Percentiles rank a stretch among this genome's conserved stretches.
Conservation (phyloP, 2,329 filamentous ascomycete genomes). For the Microdochium bolleyi region DNA sequence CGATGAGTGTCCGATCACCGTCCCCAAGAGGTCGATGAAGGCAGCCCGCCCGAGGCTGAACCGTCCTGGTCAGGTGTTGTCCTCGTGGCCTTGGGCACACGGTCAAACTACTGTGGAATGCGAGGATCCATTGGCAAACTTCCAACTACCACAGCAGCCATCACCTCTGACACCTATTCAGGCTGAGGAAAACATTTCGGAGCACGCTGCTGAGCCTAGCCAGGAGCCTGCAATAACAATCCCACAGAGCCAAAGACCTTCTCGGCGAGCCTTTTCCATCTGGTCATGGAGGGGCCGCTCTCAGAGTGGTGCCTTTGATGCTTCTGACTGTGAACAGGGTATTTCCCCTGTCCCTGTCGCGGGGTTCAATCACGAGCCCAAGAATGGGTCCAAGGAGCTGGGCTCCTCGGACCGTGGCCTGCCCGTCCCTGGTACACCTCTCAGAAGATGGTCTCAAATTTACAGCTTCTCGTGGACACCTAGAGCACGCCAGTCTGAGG, state of each 20-base stretch:
- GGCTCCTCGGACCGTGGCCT: neutral
- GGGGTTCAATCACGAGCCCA: neutral
- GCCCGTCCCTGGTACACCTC: neutral
- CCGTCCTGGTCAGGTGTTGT: neutral
- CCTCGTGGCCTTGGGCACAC: neutral
- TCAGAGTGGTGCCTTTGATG: neutral
- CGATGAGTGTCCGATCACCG: neutral
- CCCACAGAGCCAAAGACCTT: neutral
- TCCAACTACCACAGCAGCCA: neutral
- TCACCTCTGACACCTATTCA: neutral
- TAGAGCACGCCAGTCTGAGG: neutral
- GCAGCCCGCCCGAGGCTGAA: neutral
- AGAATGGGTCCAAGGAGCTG: neutral
- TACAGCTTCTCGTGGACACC: neutral
- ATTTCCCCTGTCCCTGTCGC: neutral
- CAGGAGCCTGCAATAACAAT: neutral
- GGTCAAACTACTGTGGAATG: neutral
- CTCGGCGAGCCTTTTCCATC: neutral
- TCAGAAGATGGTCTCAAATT: neutral
- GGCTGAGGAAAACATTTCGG: neutral
- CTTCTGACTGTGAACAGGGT: neutral
- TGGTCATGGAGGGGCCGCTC: neutral
- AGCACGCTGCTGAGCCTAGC: neutral
- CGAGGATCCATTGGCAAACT: neutral
- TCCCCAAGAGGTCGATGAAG: neutral